Percentiles rank a stretch among this genome's conserved stretches.
Conservation (phyloP, 768 basidiomycete species). For the Candolleomyces aberdarensis region DNA sequence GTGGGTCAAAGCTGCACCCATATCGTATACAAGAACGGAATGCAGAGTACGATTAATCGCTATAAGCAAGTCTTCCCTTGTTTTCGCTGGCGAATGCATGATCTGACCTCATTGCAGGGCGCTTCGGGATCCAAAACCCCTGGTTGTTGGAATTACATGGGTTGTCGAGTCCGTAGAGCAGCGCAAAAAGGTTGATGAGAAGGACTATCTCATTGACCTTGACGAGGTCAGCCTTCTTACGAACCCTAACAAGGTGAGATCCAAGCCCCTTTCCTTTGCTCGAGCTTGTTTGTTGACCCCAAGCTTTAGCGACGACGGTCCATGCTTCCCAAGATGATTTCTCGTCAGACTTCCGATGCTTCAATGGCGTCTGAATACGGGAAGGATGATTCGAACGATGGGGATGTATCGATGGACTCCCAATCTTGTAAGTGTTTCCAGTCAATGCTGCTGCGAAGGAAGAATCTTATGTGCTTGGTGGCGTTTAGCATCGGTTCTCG, state of each 20-base stretch:
- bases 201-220: conserved; percentile 61
- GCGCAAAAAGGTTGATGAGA: conserved; percentile 59
- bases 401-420: conserved; percentile 43
- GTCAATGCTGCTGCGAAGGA: conserved; percentile 2
- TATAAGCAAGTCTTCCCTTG: conserved; percentile 50
- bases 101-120: conserved; percentile 33
- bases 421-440: conserved; percentile 34
- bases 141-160: conserved; percentile 84
- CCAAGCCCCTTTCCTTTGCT: neutral
- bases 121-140: conserved; percentile 65
- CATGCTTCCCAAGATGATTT: conserved; percentile 62
- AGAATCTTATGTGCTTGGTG: conserved; percentile 31
- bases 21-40: conserved; percentile 82
- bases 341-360: conserved; percentile 22
- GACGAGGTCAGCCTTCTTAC: conserved; percentile 51
- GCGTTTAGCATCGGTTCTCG: conserved; percentile 31
- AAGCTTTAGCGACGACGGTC: conserved; percentile 63
- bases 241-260: conserved; percentile 58
- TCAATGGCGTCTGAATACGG: conserved; percentile 21
- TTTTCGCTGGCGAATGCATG: neutral
- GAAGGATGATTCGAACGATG: conserved; percentile 26
- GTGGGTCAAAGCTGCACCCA: conserved; percentile 77
- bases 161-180: conserved; percentile 84
- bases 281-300: neutral
- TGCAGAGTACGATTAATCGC: conserved; percentile 66